Evolutionary conservation across 345 rosid genomes (phyloP).

Genomic region (Noccaea bulbosa): DNA sequence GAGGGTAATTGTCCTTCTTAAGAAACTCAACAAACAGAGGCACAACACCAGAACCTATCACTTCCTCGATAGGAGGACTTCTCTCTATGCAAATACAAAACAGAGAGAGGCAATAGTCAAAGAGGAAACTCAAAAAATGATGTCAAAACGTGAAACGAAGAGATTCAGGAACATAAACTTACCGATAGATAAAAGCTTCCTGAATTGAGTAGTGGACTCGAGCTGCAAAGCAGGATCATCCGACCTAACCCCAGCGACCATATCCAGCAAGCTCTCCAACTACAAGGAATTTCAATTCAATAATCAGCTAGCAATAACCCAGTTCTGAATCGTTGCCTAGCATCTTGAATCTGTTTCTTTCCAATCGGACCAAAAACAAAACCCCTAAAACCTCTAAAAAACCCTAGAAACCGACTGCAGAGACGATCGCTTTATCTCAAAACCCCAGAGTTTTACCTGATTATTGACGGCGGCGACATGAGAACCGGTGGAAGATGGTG

Average conservation of each 20-base stretch:
- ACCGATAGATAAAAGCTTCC: constrained; percentile 89
- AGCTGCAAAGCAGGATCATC: constrained; percentile 60
- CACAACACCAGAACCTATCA: constrained; percentile 75
- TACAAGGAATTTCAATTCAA: constrained; percentile 34
- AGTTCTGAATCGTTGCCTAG: background rate
- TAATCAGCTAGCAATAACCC: background rate
- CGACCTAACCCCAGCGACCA: constrained; percentile 74
- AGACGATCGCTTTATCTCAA: background rate
- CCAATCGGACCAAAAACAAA: constrained; percentile 6
- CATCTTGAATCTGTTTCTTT: background rate
- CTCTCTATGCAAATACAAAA: constrained; percentile 54
- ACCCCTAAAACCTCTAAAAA: constrained; percentile 19
- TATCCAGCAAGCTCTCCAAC: constrained; percentile 80
- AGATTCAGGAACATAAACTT: constrained; percentile 1
- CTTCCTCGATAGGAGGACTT: constrained; percentile 87
- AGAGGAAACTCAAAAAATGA: background rate
- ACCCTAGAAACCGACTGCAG: background rate
- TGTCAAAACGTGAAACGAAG: background rate
- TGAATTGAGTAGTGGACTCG: constrained; percentile 84
- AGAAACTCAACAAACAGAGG: constrained; percentile 94
- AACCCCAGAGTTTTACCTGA: constrained; percentile 48
- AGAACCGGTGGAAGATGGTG: constrained; percentile 49
- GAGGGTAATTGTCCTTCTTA: constrained; percentile 67
- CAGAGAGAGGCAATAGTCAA: background rate
- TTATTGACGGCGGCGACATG: constrained; percentile 56